phyloP scores from a whole-genome alignment of 1,139 yeast genomes.

The Hemisphaericaspora xylofermentans region DNA sequence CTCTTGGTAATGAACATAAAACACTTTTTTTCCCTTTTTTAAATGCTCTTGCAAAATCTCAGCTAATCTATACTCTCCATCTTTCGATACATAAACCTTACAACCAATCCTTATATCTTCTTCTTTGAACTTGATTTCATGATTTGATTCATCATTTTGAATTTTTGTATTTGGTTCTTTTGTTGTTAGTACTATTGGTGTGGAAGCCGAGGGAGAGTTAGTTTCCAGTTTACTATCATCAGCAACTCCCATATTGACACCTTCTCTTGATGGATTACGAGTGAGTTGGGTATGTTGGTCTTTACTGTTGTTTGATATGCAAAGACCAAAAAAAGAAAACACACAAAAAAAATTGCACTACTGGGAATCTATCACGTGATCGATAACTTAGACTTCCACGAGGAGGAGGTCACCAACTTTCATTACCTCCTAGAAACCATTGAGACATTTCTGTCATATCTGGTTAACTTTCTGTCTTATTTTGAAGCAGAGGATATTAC shows the following conservation, averaged over 20 bases:
- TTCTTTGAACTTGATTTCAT: slow-evolving; percentile 25
- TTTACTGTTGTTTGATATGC: neutral
- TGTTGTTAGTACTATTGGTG: slow-evolving; percentile 7
- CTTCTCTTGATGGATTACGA: neutral
- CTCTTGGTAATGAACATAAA: slow-evolving; percentile 91
- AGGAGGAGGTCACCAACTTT: too few relatives aligned
- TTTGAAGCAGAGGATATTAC: too few relatives aligned
- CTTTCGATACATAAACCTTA: slow-evolving; percentile 78
- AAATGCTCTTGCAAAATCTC: slow-evolving; percentile 79
- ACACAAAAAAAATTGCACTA: too few relatives aligned
- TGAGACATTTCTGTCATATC: too few relatives aligned
- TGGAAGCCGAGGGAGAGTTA: slow-evolving; percentile 5
- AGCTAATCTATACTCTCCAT: slow-evolving; percentile 75
- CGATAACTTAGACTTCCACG: too few relatives aligned
- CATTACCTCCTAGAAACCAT: too few relatives aligned
- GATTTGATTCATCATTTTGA: slow-evolving; percentile 6
- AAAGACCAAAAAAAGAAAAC: too few relatives aligned
- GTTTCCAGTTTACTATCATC: slow-evolving; percentile 1
- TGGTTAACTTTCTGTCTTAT: too few relatives aligned
- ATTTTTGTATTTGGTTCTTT: neutral
- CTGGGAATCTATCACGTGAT: too few relatives aligned
- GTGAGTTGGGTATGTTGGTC: neutral
- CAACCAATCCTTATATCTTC: slow-evolving; percentile 69
- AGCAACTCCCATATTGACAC: slow-evolving; percentile 6
- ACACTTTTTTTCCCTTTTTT: slow-evolving; percentile 74